Evolutionary conservation across 495 filamentous ascomycete species (phyloP).

Genomic region (Podospora tetraspora): DNA sequence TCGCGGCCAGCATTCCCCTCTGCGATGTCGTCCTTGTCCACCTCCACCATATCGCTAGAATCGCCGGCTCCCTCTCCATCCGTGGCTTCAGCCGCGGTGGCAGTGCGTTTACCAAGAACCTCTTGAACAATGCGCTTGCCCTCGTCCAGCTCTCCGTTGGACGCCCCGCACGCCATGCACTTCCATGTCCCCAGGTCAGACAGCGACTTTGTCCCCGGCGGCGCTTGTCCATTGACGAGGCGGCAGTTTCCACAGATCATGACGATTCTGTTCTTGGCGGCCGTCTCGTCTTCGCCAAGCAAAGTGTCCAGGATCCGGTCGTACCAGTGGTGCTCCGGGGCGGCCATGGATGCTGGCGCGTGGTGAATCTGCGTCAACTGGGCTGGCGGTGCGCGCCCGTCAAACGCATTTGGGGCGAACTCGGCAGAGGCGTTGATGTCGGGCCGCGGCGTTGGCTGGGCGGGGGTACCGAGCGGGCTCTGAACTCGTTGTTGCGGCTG

Average conservation of each 20-base stretch:
- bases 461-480: conserved; percentile 23
- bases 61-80: conserved; percentile 30
- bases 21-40: conserved; percentile 32
- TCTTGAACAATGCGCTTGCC: conserved; percentile 55
- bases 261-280: conserved; percentile 82
- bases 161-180: conserved; percentile 76
- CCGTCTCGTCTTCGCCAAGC: conserved; percentile 90
- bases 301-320: conserved; percentile 88
- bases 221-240: conserved; percentile 93
- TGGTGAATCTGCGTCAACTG: conserved; percentile 37
- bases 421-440: conserved; percentile 39
- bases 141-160: conserved; percentile 74
- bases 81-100: conserved; percentile 8
- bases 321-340: conserved; percentile 70
- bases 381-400: conserved; percentile 38
- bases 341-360: conserved; percentile 23
- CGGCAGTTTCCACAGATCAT: conserved; percentile 80
- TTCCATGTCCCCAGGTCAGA: conserved; percentile 85
- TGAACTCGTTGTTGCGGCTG: conserved; percentile 16
- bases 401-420: conserved; percentile 54
- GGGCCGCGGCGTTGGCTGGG: conserved; percentile 19
- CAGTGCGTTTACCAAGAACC: conserved; percentile 30
- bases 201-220: conserved; percentile 71
- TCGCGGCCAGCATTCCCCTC: conserved; percentile 7
- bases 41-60: conserved; percentile 36